Evolutionary conservation across 2,329 filamentous ascomycete genomes (phyloP), one percentile per base, ranked within the genome.

Genomic region (Colletotrichum sansevieriae): DNA sequence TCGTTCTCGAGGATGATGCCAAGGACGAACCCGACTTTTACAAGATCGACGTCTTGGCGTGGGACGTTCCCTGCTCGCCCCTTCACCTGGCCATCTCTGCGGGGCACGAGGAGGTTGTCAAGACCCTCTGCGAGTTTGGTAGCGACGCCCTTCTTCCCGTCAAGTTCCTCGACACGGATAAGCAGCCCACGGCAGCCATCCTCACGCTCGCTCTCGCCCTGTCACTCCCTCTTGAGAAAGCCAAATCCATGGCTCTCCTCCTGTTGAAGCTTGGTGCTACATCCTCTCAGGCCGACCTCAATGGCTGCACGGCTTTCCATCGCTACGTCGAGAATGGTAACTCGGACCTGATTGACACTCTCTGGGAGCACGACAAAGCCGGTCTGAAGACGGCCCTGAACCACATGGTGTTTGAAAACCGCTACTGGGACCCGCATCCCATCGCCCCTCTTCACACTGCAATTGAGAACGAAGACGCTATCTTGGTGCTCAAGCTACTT

Each of bases 51-150:
- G 87, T 91, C 1, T 76, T 92, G n/a, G 88, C 92, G 1, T 97
- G 94, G 94, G 93, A 97, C 73, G 87, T 85, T 5, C 88, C 90
- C 4, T 88, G 89, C 65, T 92, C 91, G 12, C 89, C 94, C 1
- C 83, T 97, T 5, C 94, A 97, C 76, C 84, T 94, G 33, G 94
- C 94, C 8, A 94, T 97, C 69, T 77, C 92, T 1, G 87, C 88
- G 68, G 93, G 92, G 0, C 90, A 95, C 72, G 82, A 87, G 29
- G 85, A 91, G 4, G 87, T 90, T 11, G 92, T 95, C 13, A 87
- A 90, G 65, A 78, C 88, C 25, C 85, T 97, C 7, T 91, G 92
- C 60, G 83, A 89, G 51, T 96, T 93, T 74, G 94, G 92, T 8
- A 92, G 93, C 4, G 93, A 97, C 76, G 85, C 91, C 1, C 82